Conservation (phyloP, 2,329 filamentous ascomycete species). For the Trichoderma aggressivum region DNA sequence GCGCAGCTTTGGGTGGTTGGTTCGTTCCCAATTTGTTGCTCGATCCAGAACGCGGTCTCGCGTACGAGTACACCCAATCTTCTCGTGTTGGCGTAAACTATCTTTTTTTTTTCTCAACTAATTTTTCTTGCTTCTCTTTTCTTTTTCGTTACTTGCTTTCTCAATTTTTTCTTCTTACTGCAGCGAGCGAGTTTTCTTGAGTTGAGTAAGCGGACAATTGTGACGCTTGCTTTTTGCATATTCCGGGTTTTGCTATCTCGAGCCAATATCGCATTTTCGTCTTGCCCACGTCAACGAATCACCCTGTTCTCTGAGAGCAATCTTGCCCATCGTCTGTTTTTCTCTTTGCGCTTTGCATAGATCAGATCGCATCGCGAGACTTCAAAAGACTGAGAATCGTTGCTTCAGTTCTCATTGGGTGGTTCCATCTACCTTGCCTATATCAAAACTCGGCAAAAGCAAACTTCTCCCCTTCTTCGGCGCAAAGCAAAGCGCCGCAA, state of each 20-base stretch:
- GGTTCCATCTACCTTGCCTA: background rate
- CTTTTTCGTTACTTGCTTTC: background rate
- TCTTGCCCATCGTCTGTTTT: constrained; percentile 29
- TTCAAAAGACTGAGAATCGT: background rate
- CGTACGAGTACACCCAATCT: constrained; percentile 1
- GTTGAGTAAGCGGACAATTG: background rate
- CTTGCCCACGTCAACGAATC: background rate
- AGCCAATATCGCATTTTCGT: background rate
- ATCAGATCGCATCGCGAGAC: background rate
- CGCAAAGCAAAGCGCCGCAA: constrained; percentile 1
- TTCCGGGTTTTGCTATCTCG: background rate
- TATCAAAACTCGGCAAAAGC: background rate
- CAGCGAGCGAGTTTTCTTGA: background rate
- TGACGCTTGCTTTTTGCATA: background rate
- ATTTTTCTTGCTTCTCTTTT: background rate
- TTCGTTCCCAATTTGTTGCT: background rate
- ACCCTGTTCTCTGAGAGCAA: background rate
- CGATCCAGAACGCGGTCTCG: constrained; percentile 1
- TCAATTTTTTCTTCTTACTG: background rate
- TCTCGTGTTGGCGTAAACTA: constrained; percentile 1
- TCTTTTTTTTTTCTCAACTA: background rate
- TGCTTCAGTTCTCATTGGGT: background rate
- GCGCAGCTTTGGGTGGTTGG: background rate
- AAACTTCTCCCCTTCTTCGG: background rate
- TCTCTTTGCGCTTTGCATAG: constrained; percentile 18